Conservation (phyloP, 257 asterid species). For the Apocynum venetum region DNA sequence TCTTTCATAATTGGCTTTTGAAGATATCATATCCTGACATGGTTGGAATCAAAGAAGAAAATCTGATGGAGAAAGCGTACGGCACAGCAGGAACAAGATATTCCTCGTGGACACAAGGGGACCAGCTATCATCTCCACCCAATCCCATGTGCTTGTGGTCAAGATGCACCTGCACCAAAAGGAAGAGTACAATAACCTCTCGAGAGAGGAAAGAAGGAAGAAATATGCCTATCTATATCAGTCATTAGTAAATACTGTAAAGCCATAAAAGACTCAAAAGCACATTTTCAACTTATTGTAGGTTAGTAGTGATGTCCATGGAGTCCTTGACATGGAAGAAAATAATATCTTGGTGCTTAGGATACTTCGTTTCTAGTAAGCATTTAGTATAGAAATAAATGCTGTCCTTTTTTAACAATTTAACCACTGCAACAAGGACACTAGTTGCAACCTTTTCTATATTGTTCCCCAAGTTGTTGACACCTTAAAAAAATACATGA, state of each 20-base stretch:
- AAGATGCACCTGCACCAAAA: constrained; percentile 72
- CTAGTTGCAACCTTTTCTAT: background rate
- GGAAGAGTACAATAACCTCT: no score
- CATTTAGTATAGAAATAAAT: background rate
- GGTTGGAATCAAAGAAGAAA: constrained; percentile 51
- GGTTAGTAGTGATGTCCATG: background rate
- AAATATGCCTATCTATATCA: background rate
- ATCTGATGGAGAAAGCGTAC: constrained; percentile 65
- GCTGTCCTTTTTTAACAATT: background rate
- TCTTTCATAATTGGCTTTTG: constrained; percentile 42
- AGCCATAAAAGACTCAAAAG: background rate
- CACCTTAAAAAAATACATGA: background rate
- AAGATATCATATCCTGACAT: constrained; percentile 48
- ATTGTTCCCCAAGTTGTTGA: background rate
- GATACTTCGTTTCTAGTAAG: background rate
- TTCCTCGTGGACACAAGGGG: constrained; percentile 75
- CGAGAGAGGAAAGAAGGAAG: background rate
- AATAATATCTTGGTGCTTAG: background rate
- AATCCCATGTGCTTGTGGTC: constrained; percentile 95
- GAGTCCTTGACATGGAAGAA: background rate
- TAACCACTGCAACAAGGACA: background rate
- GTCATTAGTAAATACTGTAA: background rate
- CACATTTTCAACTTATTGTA: background rate
- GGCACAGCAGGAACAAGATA: constrained; percentile 76
- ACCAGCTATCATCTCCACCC: constrained; percentile 99